Conservation (phyloP, 2,329 filamentous ascomycete species). For the Aspergillus quadrilineatus region DNA sequence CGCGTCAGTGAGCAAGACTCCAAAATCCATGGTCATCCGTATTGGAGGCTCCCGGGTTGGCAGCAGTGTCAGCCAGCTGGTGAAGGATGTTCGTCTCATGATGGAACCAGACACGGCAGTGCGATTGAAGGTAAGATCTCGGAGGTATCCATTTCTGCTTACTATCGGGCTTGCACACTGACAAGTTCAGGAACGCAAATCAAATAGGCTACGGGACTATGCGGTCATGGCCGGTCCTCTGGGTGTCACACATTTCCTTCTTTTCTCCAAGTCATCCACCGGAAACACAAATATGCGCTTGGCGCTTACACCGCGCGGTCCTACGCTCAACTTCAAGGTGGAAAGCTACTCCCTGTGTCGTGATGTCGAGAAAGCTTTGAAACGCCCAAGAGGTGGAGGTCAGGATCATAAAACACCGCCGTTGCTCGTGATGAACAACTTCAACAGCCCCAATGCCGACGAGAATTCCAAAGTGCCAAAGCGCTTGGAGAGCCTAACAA, state of each 20-base stretch:
- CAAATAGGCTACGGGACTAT: constrained; percentile 87
- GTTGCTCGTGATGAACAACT: constrained; percentile 98
- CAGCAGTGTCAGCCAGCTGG: constrained; percentile 84
- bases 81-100: constrained; percentile 84
- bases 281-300: constrained; percentile 93
- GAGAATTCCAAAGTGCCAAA: constrained; percentile 72
- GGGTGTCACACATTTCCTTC: constrained; percentile 85
- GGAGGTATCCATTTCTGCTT: no score
- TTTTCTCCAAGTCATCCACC: constrained; percentile 84
- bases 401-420: constrained; percentile 86
- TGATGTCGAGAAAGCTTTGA: constrained; percentile 80
- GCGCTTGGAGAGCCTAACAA: constrained; percentile 88
- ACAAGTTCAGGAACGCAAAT: constrained; percentile 65
- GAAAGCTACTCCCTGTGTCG: constrained; percentile 93
- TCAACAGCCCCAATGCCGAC: constrained; percentile 62
- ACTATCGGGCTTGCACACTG: not conserved
- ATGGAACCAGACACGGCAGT: constrained; percentile 96
- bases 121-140: constrained; percentile 65
- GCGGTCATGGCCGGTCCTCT: constrained; percentile 92
- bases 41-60: constrained; percentile 94
- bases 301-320: constrained; percentile 82
- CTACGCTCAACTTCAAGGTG: constrained; percentile 90
- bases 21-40: constrained; percentile 98
- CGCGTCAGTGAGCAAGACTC: constrained; percentile 64
- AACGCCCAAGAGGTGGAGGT: constrained; percentile 75